phyloP scores from a whole-genome alignment of 768 basidiomycete genomes.

The Phylloporus sp. region DNA sequence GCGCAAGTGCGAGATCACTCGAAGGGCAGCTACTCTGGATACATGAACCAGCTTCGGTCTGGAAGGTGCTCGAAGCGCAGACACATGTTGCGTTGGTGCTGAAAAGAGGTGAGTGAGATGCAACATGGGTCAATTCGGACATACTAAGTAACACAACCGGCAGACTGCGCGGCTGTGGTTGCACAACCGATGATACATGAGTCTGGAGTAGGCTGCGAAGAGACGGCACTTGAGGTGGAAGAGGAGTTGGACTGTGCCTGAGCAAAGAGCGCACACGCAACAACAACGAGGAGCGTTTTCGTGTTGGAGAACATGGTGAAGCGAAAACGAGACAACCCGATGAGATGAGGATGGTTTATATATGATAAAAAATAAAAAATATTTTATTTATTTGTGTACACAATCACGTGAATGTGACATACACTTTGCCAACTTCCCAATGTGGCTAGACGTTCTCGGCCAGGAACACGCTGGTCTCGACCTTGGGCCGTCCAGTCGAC shows the following conservation, averaged over 20 bases:
- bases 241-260: constrained; percentile 17
- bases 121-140: neutral
- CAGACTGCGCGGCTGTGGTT: neutral
- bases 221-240: neutral
- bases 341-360: neutral
- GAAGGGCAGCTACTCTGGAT: constrained; percentile 33
- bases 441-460: neutral
- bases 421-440: neutral
- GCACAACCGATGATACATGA: constrained; percentile 11
- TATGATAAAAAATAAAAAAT: no score
- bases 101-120: neutral
- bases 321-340: neutral
- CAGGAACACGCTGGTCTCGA: neutral
- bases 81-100: constrained; percentile 40
- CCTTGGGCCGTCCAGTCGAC: neutral
- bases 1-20: constrained; percentile 30
- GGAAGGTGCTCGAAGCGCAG: constrained; percentile 39
- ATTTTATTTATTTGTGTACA: neutral
- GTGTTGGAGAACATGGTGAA: constrained; percentile 15
- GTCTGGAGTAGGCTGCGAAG: constrained; percentile 2
- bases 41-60: constrained; percentile 31
- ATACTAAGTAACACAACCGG: constrained; percentile 15
- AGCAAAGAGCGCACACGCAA: constrained; percentile 15
- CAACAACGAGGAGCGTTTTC: constrained; percentile 19
- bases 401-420: neutral